Evolutionary conservation across 352 stramenopile genomes (phyloP).

Genomic region (Aphanomyces cochlioides): DNA sequence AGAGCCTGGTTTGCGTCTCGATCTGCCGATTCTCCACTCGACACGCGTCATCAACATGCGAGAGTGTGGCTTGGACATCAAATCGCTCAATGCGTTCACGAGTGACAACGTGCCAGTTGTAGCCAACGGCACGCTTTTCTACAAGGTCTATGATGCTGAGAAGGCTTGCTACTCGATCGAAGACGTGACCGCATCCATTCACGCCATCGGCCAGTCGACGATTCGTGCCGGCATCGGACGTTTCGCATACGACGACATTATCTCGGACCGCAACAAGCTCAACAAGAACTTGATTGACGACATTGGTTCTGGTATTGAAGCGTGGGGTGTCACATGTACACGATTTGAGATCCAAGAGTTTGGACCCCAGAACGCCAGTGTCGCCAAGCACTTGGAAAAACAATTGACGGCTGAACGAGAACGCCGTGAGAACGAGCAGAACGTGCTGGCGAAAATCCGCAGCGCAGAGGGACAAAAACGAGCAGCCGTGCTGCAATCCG

Average conservation of each 20-base stretch:
- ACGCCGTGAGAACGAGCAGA: constrained; percentile 5
- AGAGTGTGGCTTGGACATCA: constrained; percentile 1
- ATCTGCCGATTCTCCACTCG: not conserved
- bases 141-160: not conserved
- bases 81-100: not conserved
- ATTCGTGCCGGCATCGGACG: constrained; percentile 6
- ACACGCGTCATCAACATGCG: constrained; percentile 15
- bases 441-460: constrained; percentile 5
- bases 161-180: constrained; percentile 10
- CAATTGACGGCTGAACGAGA: constrained; percentile 4
- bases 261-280: not conserved
- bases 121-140: constrained; percentile 4
- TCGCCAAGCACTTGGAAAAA: constrained; percentile 12
- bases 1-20: not conserved
- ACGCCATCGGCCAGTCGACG: not conserved
- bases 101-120: constrained; percentile 3
- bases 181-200: not conserved
- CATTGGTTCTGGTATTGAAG: not conserved
- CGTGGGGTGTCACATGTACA: not conserved
- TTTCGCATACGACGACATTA: constrained; percentile 14
- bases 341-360: constrained; percentile 19
- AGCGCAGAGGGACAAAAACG: constrained; percentile 5
- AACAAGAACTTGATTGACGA: constrained; percentile 7
- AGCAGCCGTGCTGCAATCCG: not conserved
- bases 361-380: not conserved